Base-by-base conservation (phyloP, 75 land plant species). In the Sequoia sempervirens region DNA sequence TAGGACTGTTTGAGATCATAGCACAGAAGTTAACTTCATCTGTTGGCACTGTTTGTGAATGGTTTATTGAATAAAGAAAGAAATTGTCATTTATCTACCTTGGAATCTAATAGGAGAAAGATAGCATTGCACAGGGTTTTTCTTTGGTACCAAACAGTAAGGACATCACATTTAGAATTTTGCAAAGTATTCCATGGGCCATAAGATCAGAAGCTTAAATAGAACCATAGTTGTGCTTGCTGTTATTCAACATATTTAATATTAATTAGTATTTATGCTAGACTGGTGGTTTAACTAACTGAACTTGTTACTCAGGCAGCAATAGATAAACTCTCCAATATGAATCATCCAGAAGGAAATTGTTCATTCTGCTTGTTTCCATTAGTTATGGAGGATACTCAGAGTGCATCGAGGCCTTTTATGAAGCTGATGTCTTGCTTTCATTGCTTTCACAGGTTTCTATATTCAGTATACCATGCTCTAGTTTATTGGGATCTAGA, bases 391-490 rank as follows among this genome's bases (percentile, higher is more conserved):
- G 90, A 89, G 81, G 87, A 86, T 69, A 75, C 79, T 23, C 10
- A 82, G 10, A 72, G 72, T 75, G 69, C 68, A 13, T 47, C 50
- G 15, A 40, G 79, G 83, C 92, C 94, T 52, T 95, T 90, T 83
- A 95, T 93, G 97, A 95, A 95, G 92, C 87, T 95, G 74, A 92
- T 95, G 93, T 95, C 97, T 74, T 95, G 97, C 80, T 95, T 87
- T 82, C 97, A 95, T 87, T 95, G 97, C 84, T 95, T 95, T 84
- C 97, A 95, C 83, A 89, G 97, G 97, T 93, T 70, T 15, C 36
- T 17, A 81, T 10, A 10, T 45, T 36, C 23, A 52, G 40, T 36
- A 36, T 8, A 5, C 32, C 30, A 36, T 36, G 40, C 61, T 54
- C 34, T 80, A 34, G 38, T 54, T 34, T 81, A 45, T 47, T 46